Evolutionary conservation across 331 rosid genomes (phyloP).

Genomic region (Quercus lobata): DNA sequence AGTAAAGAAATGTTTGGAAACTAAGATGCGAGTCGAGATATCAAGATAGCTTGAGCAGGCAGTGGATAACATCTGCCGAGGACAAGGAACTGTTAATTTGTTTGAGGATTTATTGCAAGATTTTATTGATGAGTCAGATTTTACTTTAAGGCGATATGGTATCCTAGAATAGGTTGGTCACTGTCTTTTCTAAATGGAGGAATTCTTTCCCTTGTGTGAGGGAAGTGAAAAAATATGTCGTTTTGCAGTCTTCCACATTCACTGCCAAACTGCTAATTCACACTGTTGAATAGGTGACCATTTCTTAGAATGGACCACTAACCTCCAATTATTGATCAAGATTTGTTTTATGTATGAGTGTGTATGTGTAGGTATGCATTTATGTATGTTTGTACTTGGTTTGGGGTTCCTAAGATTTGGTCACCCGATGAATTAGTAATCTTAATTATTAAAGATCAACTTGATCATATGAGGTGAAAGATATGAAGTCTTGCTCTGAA

Average conservation of each 20-base stretch:
- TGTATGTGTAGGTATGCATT: no score
- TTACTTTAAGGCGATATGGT: constrained; percentile 90
- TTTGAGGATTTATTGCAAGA: constrained; percentile 72
- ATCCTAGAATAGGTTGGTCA: constrained; percentile 74
- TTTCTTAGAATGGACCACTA: background rate
- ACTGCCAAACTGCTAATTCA: background rate
- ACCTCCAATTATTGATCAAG: background rate
- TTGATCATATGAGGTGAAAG: background rate
- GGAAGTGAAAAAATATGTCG: background rate
- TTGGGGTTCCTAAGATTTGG: background rate
- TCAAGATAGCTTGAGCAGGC: constrained; percentile 54
- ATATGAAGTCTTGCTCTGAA: background rate
- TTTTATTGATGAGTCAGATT: constrained; percentile 62
- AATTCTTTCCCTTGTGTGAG: background rate
- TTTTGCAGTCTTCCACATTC: background rate
- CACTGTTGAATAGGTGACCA: no score
- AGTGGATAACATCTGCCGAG: constrained; percentile 53
- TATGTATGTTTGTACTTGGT: background rate
- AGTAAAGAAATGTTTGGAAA: constrained; percentile 46
- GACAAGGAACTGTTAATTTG: constrained; percentile 47
- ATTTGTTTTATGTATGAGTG: background rate
- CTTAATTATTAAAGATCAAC: background rate
- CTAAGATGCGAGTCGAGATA: constrained; percentile 60
- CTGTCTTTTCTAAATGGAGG: constrained; percentile 19
- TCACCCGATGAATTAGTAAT: background rate